Evolutionary conservation across 352 stramenopile species (phyloP), one percentile per base, ranked within the genome.

Genomic region (Phytophthora pseudosyringae): DNA sequence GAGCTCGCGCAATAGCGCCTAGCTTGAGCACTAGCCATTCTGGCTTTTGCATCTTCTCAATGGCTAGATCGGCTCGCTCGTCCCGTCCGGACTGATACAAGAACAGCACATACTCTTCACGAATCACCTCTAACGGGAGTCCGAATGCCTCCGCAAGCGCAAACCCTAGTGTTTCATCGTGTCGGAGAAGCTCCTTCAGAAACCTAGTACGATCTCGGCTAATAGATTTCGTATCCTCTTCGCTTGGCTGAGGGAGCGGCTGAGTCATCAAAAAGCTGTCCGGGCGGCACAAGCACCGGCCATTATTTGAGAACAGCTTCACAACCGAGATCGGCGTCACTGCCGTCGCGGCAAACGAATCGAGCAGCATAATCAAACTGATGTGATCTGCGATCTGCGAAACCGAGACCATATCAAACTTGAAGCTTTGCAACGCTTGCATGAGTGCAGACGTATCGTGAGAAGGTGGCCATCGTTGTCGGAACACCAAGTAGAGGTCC

Each of bases 31-130:
- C 77, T 12, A 95, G 48, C n/a, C 71, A 68, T n/a, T 90, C 78
- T 4, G 84, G 81, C 8, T 77, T 73, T 29, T 86, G 76, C 70
- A 94, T 83, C 16, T 89, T 89, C 40, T 93, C 83, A 38, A 94
- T 75, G n/a, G 77, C 80, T 43, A 83, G 59, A 49, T 95, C 87
- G 0, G 83, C 87, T 4, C 74, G 59, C 44, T 89, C 78, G 43
- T 95, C 85, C n/a, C 77, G 69, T 2, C 87, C 87, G 5, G 66
- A 86, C 35, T 93, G 81, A 57, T 94, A 95, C 59, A 95, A 68
- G 48, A 91, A 93, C 26, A 95, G 33, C 18, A 92, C 80, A 35
- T 94, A 80, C 52, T 92, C 84, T 78, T 93, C 82, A 25, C 83
- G 83, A 59, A 95, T 88, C 26, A 81, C 67, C 18, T 94, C 81